Conservation (phyloP, 2,329 filamentous ascomycete genomes). For the Nannizzia gypsea region DNA sequence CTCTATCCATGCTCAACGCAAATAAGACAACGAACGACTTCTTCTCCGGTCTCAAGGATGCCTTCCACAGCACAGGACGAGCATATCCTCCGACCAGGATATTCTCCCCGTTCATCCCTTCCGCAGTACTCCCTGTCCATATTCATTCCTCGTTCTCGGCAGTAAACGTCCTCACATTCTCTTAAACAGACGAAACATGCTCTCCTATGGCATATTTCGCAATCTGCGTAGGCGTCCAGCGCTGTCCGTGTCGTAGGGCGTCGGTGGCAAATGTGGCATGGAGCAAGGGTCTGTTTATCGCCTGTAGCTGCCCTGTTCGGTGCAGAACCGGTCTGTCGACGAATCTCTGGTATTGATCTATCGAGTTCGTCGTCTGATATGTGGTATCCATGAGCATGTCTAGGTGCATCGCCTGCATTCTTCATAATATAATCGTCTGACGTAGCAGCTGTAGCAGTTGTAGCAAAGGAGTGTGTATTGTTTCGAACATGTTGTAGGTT, state of each 20-base stretch:
- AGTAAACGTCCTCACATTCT: slow-evolving; percentile 26
- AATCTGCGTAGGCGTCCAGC: slow-evolving; percentile 33
- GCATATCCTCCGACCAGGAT: slow-evolving; percentile 24
- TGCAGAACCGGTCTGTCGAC: background rate
- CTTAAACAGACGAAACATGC: slow-evolving; percentile 34
- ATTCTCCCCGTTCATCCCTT: slow-evolving; percentile 6
- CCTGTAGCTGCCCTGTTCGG: background rate
- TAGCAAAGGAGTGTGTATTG: background rate
- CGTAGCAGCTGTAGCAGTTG: background rate
- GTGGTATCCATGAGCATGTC: background rate
- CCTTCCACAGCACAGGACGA: slow-evolving; percentile 32
- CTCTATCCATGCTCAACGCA: slow-evolving; percentile 21
- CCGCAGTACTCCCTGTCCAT: background rate
- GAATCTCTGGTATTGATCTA: background rate
- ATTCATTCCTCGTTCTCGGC: slow-evolving; percentile 13
- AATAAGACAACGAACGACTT: slow-evolving; percentile 29
- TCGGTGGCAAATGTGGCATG: slow-evolving; percentile 34
- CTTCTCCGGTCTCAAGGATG: slow-evolving; percentile 25
- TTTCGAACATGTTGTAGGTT: background rate
- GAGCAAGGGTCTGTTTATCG: slow-evolving; percentile 18
- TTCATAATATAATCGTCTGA: background rate
- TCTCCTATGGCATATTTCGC: slow-evolving; percentile 28
- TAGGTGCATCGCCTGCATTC: background rate
- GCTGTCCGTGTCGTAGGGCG: slow-evolving; percentile 30
- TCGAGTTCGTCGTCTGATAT: background rate